A percentile compares a stretch with the other conserved stretches of the same genome.
Conservation (phyloP, 257 asterid genomes). For the Scutellaria baicalensis region DNA sequence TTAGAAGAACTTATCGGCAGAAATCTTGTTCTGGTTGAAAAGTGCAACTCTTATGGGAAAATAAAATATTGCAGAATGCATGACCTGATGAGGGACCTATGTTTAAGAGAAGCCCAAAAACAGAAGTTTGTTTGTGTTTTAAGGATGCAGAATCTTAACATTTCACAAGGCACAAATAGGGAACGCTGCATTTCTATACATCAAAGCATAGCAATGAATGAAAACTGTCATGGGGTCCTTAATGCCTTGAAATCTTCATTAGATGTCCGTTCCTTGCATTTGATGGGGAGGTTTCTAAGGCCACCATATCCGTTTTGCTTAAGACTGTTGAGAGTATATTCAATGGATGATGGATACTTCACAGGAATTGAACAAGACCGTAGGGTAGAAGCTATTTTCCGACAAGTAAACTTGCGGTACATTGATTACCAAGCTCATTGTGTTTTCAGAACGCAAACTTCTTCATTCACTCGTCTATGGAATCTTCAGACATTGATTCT, state of each 20-base stretch:
- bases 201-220: no score
- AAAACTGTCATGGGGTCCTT: no score
- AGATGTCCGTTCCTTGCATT: no score
- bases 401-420: background rate
- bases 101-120: slow-evolving; percentile 2
- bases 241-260: no score
- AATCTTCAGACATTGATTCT: background rate
- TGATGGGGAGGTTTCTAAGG: no score
- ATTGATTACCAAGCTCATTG: background rate
- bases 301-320: no score
- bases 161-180: background rate
- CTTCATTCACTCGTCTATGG: background rate
- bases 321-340: background rate
- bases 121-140: background rate
- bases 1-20: background rate
- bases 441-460: no score
- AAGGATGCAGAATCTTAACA: background rate
- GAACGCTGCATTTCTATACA: no score
- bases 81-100: slow-evolving; percentile 12
- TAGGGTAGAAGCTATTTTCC: no score
- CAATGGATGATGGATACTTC: background rate
- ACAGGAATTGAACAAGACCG: no score
- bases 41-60: background rate
- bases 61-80: background rate
- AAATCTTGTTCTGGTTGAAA: background rate